These are phyloP conservation scores for Ceriops tagal DNA, from an alignment of 345 rosid species.

Conservation along the genomic window DNA sequence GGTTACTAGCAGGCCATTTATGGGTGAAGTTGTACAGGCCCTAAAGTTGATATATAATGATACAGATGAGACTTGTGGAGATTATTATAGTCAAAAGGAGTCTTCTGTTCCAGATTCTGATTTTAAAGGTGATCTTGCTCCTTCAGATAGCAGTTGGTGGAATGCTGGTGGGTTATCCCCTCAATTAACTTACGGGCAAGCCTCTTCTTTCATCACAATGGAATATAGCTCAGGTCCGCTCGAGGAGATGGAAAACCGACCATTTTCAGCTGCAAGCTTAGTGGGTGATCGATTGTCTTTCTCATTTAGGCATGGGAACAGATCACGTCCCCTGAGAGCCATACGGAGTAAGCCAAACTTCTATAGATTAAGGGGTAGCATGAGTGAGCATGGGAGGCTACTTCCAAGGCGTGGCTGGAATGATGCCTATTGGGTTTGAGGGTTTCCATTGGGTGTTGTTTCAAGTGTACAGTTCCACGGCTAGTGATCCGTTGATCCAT, in stretches of 20 bases:
- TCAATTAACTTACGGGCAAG: conserved; percentile 63
- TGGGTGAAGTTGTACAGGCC: conserved; percentile 99
- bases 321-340: conserved; percentile 89
- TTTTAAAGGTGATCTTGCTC: conserved; percentile 68
- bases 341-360: conserved; percentile 60
- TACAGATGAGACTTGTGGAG: conserved; percentile 73
- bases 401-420: conserved; percentile 41
- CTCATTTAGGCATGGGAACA: conserved; percentile 62
- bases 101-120: conserved; percentile 81
- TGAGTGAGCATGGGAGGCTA: conserved; percentile 90
- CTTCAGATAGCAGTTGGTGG: conserved; percentile 94
- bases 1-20: conserved; percentile 90
- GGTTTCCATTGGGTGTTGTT: not conserved
- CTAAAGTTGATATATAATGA: conserved; percentile 90
- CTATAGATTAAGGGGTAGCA: conserved; percentile 76
- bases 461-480: conserved; percentile 25
- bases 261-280: conserved; percentile 60
- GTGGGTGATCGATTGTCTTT: conserved; percentile 44
- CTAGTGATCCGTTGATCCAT: conserved; percentile 7
- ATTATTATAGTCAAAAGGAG: conserved; percentile 77
- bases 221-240: conserved; percentile 88
- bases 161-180: conserved; percentile 68
- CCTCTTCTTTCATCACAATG: conserved; percentile 87
- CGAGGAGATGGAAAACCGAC: conserved; percentile 64
- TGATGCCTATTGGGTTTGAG: conserved; percentile 28